Percentiles rank a stretch among this genome's conserved stretches.
phyloP scores from a whole-genome alignment of 305 asterid genomes.

The Ajuga reptans region DNA sequence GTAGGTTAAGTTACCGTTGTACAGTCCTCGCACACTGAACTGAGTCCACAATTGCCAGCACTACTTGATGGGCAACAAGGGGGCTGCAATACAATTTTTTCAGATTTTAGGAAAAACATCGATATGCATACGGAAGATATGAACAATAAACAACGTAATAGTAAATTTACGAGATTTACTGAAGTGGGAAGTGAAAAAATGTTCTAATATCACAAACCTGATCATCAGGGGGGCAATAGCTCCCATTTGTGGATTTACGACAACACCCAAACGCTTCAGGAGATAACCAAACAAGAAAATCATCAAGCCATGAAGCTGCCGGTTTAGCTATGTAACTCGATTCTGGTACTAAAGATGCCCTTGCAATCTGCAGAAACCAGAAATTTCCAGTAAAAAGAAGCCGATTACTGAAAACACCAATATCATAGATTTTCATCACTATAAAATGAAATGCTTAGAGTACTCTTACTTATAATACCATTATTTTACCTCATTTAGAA shows the following conservation, averaged over 20 bases:
- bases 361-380: conserved; percentile 58
- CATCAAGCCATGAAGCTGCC: conserved; percentile 99
- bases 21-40: conserved; percentile 73
- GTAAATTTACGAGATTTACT: too few relatives aligned
- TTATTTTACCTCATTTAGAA: conserved; percentile 70
- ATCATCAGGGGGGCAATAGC: conserved; percentile 89
- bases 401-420: background rate
- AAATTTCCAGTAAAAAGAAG: conserved; percentile 8
- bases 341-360: conserved; percentile 80
- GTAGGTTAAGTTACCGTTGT: conserved; percentile 62
- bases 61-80: conserved; percentile 70
- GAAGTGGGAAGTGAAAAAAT: too few relatives aligned
- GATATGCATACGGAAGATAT: background rate
- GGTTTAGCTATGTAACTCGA: conserved; percentile 96
- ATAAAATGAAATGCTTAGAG: background rate
- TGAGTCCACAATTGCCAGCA: conserved; percentile 58
- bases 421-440: background rate
- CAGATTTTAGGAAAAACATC: conserved; percentile 3
- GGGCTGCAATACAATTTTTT: conserved; percentile 52
- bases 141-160: background rate
- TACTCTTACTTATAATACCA: background rate
- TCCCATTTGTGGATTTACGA: conserved; percentile 78
- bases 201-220: conserved; percentile 42
- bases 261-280: conserved; percentile 99
- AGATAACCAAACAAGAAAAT: conserved; percentile 93